Evolutionary conservation across 2,329 filamentous ascomycete genomes (phyloP).

Genomic region (Cercospora zeae-maydis): DNA sequence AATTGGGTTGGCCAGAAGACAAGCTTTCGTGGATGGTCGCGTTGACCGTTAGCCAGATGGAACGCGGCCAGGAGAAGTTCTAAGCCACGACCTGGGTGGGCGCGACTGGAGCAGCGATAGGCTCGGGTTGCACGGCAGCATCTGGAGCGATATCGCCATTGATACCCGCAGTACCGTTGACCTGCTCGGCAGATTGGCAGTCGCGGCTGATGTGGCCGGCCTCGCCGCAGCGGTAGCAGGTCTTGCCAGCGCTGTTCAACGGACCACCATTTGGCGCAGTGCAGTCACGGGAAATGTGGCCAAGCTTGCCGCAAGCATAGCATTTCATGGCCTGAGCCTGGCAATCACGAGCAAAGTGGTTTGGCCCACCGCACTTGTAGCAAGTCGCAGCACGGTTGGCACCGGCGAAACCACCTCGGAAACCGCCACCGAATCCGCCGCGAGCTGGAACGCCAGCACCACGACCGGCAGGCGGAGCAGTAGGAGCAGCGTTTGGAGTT

Average conservation of each 20-base stretch:
- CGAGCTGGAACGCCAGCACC: conserved; percentile 61
- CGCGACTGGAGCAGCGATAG: conserved; percentile 40
- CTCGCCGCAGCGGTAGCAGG: conserved; percentile 96
- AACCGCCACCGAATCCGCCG: conserved; percentile 60
- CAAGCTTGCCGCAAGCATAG: conserved; percentile 93
- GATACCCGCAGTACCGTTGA: conserved; percentile 32
- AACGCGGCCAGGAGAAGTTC: conserved; percentile 12
- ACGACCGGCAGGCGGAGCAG: conserved; percentile 51
- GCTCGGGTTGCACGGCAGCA: conserved; percentile 40
- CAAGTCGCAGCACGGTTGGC: conserved; percentile 63
- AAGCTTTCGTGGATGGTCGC: conserved; percentile 8
- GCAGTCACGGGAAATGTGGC: conserved; percentile 92
- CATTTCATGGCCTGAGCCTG: conserved; percentile 99
- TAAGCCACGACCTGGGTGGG: conserved; percentile 47
- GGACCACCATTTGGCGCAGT: conserved; percentile 94
- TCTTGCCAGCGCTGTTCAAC: conserved; percentile 87
- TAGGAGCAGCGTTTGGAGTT: conserved; percentile 63
- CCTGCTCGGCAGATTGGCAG: conserved; percentile 59
- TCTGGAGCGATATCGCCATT: conserved; percentile 35
- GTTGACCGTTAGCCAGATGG: conserved; percentile 21
- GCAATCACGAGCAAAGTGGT: conserved; percentile 98
- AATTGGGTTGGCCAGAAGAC: conserved; percentile 23
- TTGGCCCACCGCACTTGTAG: conserved; percentile 76
- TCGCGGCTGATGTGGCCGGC: conserved; percentile 94
- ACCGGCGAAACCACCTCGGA: conserved; percentile 71